A percentile compares a stretch with the other conserved stretches of the same genome.
Conservation (phyloP, 1,284 basidiomycete genomes). For the Trichosporon inkin region DNA sequence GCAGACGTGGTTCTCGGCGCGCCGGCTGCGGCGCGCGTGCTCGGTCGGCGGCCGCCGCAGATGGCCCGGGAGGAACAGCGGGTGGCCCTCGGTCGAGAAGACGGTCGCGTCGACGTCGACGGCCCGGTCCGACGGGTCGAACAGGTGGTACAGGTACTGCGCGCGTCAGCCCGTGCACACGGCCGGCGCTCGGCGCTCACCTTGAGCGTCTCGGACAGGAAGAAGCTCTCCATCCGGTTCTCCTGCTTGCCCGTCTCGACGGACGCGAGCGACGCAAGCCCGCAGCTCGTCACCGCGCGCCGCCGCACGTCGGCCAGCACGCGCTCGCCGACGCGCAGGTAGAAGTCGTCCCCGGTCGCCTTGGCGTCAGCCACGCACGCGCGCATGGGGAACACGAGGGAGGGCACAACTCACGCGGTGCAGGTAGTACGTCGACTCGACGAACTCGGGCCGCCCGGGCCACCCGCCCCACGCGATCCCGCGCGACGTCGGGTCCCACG, state of each 20-base stretch:
- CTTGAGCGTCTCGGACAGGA: constrained; percentile 83
- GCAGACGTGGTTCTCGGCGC: constrained; percentile 65
- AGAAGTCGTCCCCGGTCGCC: constrained; percentile 87
- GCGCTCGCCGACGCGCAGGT: constrained; percentile 82
- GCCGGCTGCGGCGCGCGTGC: constrained; percentile 45
- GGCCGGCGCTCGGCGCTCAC: constrained; percentile 51
- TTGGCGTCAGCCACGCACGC: constrained; percentile 50
- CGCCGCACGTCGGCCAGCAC: constrained; percentile 69
- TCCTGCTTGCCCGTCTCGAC: constrained; percentile 68
- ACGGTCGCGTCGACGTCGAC: constrained; percentile 60
- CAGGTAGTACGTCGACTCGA: constrained; percentile 90
- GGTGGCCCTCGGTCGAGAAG: constrained; percentile 89
- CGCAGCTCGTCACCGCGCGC: constrained; percentile 75
- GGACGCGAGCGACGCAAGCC: constrained; percentile 74
- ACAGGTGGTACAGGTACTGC: too few species aligned
- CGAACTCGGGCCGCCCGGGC: constrained; percentile 79
- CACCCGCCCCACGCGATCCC: constrained; percentile 73
- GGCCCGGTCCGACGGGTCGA: constrained; percentile 79
- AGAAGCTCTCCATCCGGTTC: constrained; percentile 90
- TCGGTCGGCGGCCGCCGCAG: constrained; percentile 45
- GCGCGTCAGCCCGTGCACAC: constrained; percentile 4
- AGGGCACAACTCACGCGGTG: constrained; percentile 62
- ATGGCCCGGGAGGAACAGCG: constrained; percentile 62
- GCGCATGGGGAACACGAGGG: too few species aligned
- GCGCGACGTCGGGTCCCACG: constrained; percentile 73